Evolutionary conservation across 2,329 filamentous ascomycete species (phyloP).

Genomic region (Aspergillus calidoustus): DNA sequence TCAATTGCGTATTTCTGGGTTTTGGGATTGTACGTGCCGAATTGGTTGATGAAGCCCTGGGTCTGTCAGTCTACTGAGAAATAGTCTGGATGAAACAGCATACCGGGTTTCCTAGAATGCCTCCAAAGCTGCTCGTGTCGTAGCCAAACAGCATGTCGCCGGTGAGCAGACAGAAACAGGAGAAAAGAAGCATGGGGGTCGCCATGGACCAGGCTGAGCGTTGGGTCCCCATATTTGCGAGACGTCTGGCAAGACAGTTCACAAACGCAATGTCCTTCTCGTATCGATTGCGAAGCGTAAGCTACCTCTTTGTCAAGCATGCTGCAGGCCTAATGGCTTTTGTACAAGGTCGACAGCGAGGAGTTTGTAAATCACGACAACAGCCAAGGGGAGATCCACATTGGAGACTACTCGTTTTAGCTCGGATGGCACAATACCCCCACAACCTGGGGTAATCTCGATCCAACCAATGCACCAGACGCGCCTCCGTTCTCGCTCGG

Average conservation of each 20-base stretch:
- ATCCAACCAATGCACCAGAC: background rate
- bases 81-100: background rate
- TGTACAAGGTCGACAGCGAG: background rate
- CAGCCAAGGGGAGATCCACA: background rate
- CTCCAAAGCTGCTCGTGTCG: background rate
- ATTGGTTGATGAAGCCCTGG: background rate
- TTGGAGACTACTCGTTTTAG: background rate
- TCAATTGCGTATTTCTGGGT: background rate
- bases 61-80: background rate
- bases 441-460: constrained; percentile 1
- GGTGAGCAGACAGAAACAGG: constrained; percentile 1
- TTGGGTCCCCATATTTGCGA: background rate
- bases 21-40: background rate
- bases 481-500: background rate
- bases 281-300: background rate
- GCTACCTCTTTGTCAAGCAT: background rate
- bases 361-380: background rate
- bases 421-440: constrained; percentile 2
- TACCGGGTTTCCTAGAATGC: constrained; percentile 2
- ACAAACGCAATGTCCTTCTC: background rate
- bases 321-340: background rate
- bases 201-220: constrained; percentile 3
- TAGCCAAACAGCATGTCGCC: constrained; percentile 4
- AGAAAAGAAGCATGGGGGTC: constrained; percentile 7
- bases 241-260: background rate